Conservation (phyloP, 208 protist species). For the Acanthamoeba royreba region DNA sequence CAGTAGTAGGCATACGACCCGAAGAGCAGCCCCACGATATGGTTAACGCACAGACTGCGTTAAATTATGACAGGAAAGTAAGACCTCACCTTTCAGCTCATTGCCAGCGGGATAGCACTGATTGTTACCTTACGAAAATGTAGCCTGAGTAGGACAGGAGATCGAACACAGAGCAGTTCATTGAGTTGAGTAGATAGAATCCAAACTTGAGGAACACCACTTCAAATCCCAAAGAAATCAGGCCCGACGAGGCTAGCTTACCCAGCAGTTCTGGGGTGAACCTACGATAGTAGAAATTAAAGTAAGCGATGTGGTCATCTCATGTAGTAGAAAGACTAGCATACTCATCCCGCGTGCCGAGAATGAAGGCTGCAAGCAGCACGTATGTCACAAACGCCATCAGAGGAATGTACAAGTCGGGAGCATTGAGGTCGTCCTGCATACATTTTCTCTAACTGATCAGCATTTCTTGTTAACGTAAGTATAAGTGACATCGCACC, state of each 20-base stretch:
- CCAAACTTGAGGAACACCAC: constrained; percentile 67
- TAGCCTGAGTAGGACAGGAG: constrained; percentile 69
- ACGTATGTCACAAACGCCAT: constrained; percentile 87
- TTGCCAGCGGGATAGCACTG: too few relatives aligned
- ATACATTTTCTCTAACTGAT: not conserved
- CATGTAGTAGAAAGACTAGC: too few relatives aligned
- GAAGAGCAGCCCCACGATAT: not conserved
- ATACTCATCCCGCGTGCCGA: constrained; percentile 49
- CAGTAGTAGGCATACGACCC: constrained; percentile 44
- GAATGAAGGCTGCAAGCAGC: constrained; percentile 61
- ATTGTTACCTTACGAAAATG: constrained; percentile 77
- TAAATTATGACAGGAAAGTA: too few relatives aligned
- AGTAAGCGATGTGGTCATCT: too few relatives aligned
- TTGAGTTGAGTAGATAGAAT: constrained; percentile 63
- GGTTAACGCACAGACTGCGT: constrained; percentile 17
- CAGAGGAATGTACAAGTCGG: constrained; percentile 84
- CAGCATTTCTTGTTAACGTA: not conserved
- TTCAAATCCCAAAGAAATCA: constrained; percentile 73
- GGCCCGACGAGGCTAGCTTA: constrained; percentile 58
- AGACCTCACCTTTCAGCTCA: too few relatives aligned
- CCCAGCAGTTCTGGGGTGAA: constrained; percentile 81
- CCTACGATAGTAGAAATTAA: too few relatives aligned
- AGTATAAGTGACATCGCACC: not conserved
- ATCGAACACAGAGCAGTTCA: constrained; percentile 66
- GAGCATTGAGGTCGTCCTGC: constrained; percentile 80